Evolutionary conservation across 805 yeast genomes (phyloP).

Genomic region (Saturnispora silvae): DNA sequence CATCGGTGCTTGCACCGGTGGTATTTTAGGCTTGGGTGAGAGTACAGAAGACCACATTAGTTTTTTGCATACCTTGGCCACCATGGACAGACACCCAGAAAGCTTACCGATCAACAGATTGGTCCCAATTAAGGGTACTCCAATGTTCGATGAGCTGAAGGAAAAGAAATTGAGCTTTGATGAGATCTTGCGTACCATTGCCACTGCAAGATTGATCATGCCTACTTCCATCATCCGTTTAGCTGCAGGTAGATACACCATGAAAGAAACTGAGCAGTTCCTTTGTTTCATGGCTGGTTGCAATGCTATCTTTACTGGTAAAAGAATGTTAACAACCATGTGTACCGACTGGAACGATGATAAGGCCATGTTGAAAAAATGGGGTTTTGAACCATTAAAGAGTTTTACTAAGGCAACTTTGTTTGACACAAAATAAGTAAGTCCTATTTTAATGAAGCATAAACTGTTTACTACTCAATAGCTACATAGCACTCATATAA

Average conservation of each 20-base stretch:
- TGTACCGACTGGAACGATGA: conserved; percentile 83
- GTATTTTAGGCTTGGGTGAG: conserved; percentile 72
- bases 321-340: conserved; percentile 71
- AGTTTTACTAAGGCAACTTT: conserved; percentile 9
- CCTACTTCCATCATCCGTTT: conserved; percentile 60
- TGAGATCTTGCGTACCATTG: conserved; percentile 54
- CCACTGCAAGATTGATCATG: conserved; percentile 69
- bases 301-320: conserved; percentile 75
- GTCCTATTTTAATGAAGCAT: too few relatives aligned
- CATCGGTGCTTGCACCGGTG: conserved; percentile 66
- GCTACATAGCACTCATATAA: too few relatives aligned
- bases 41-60: conserved; percentile 61
- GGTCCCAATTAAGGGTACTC: conserved; percentile 74
- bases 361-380: conserved; percentile 49
- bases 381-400: conserved; percentile 39
- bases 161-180: conserved; percentile 44
- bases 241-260: conserved; percentile 75
- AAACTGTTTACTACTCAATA: too few relatives aligned
- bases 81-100: conserved; percentile 66
- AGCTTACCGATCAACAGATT: conserved; percentile 71
- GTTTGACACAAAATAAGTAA: neutral
- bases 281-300: conserved; percentile 70
- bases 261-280: conserved; percentile 68
- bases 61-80: conserved; percentile 55
- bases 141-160: conserved; percentile 47